Conservation (phyloP, 257 asterid genomes). For the Plantago ovata region DNA sequence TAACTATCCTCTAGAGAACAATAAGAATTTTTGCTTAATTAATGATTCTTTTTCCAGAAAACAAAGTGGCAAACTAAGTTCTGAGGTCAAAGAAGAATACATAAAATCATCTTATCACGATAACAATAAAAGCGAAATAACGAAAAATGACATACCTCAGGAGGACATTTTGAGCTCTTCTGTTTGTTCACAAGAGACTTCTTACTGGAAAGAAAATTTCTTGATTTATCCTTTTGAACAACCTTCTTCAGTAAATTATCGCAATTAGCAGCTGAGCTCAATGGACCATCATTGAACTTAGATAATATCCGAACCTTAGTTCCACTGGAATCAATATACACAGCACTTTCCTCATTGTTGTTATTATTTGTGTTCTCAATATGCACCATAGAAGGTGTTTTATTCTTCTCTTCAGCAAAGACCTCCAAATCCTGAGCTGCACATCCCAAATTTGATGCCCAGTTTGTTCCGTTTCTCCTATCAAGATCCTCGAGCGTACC, state of each 20-base stretch:
- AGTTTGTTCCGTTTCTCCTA: constrained; percentile 74
- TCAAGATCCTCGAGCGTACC: constrained; percentile 94
- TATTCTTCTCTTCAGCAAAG: constrained; percentile 29
- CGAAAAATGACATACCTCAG: constrained; percentile 37
- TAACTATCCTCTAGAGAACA: no score
- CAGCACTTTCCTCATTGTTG: constrained; percentile 49
- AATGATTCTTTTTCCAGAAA: no score
- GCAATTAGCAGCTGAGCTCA: constrained; percentile 25
- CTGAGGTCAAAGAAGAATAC: no score
- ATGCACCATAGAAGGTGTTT: constrained; percentile 22
- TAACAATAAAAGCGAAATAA: background rate
- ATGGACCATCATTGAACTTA: constrained; percentile 39
- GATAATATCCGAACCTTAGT: constrained; percentile 77
- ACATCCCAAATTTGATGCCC: constrained; percentile 49
- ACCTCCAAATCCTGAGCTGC: constrained; percentile 39
- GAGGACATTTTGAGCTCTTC: constrained; percentile 43
- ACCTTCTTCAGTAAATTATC: constrained; percentile 33
- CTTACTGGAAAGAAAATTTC: constrained; percentile 36
- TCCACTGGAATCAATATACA: constrained; percentile 76
- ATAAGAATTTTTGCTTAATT: no score
- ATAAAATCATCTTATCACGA: no score
- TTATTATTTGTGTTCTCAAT: constrained; percentile 25
- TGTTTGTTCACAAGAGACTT: constrained; percentile 35
- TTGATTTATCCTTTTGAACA: constrained; percentile 36
- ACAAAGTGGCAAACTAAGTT: no score